Base-by-base conservation (phyloP, 441 rosid genomes). In the Jatropha multifida region DNA sequence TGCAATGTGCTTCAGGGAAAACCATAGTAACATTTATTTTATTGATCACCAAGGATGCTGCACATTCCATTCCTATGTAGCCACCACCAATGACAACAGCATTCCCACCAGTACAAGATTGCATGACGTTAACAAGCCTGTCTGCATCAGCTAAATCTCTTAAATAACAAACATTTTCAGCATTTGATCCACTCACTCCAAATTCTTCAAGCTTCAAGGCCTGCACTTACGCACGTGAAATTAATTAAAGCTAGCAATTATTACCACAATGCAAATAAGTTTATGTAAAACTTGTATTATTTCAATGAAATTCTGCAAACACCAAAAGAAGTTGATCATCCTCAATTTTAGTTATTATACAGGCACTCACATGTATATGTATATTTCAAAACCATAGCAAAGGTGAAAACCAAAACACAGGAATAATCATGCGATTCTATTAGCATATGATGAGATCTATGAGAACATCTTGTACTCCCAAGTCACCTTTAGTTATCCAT, bases 61-160 rank as follows among this genome's bases (percentile, higher is more conserved):
- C 95, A 78, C 98, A 95, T 79, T 95, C 99, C 99, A 95, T 95
- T 83, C 98, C 98, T 66, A 95, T 90, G 79, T 95, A 95, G 79
- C 99, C 99, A 78, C 97, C 98, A 12, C 98, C 99, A 2, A 95
- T 95, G 68, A 95, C 94, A 76, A 95, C 91, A 67, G 99, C 98
- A 84, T 93, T 88, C 64, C 96, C 93, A 69, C 88, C 87, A 61
- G 83, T n/a, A 80, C 85, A 88, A 71, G 96, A 88, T 77, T 86
- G 79, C 80, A 89, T 89, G 68, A 80, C 91, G 63, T 85, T 84
- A 23, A 87, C 92, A 69, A 95, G 83, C 85, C 95, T 88, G 76
- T 92, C 87, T 81, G 99, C 98, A 74, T 93, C 98, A 7, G 90
- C 87, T 77, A 93, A 51, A 85, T 92, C 90, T 81, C 98, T 81